phyloP scores from a whole-genome alignment of 306 rosid genomes.

The Vicia sativa region DNA sequence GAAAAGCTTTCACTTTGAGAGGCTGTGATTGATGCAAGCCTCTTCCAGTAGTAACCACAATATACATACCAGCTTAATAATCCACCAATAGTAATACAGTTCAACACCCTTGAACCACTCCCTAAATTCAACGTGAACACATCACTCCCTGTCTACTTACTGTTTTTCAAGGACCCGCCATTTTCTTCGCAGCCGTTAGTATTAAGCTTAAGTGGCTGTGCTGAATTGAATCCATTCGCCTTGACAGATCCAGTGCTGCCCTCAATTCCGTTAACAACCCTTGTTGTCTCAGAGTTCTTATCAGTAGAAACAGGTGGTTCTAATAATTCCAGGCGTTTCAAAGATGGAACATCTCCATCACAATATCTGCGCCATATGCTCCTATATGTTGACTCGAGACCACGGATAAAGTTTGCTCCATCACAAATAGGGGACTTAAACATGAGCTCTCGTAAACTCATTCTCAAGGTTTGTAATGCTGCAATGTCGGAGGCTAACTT shows the following conservation, averaged over 20 bases:
- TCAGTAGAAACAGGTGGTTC: slow-evolving; percentile 41
- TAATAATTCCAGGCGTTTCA: slow-evolving; percentile 57
- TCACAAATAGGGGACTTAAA: slow-evolving; percentile 83
- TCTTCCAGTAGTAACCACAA: slow-evolving; percentile 46
- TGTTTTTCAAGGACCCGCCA: slow-evolving; percentile 52
- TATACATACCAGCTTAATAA: slow-evolving; percentile 37
- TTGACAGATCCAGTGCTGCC: slow-evolving; percentile 52
- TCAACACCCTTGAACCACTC: slow-evolving; percentile 32
- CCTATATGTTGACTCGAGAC: slow-evolving; percentile 73
- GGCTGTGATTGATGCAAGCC: slow-evolving; percentile 32
- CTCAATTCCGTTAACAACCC: slow-evolving; percentile 41
- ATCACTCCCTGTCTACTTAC: slow-evolving; percentile 42
- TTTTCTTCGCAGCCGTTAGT: slow-evolving; percentile 58
- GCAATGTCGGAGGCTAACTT: slow-evolving; percentile 86
- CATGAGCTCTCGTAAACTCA: slow-evolving; percentile 84
- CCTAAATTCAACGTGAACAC: slow-evolving; percentile 40
- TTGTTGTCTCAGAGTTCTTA: slow-evolving; percentile 41
- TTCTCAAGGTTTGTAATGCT: slow-evolving; percentile 72
- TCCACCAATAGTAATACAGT: slow-evolving; percentile 42
- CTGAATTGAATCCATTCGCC: slow-evolving; percentile 60
- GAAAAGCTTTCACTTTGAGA: slow-evolving; percentile 31
- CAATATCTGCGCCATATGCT: slow-evolving; percentile 89
- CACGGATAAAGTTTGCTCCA: slow-evolving; percentile 66
- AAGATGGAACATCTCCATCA: slow-evolving; percentile 88
- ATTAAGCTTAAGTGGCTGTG: slow-evolving; percentile 40